phyloP scores from a whole-genome alignment of 176 grass and related monocot species.

The Juncus effusus region DNA sequence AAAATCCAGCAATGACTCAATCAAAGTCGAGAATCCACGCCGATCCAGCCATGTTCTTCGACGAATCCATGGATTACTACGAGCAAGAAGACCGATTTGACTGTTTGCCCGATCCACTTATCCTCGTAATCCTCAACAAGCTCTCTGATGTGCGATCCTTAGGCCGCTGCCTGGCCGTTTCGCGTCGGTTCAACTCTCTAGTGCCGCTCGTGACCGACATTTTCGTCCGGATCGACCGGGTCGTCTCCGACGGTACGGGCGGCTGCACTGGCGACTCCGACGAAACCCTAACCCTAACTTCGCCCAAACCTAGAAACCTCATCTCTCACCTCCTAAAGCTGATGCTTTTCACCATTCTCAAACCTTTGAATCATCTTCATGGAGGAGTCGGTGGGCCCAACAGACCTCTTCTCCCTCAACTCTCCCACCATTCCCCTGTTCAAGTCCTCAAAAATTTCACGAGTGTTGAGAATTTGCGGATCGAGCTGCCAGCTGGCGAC shows the following conservation, averaged over 20 bases:
- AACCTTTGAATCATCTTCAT: slow-evolving; percentile 60
- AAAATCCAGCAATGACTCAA: slow-evolving; percentile 41
- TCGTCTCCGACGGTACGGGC: slow-evolving; percentile 47
- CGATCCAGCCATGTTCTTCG: slow-evolving; percentile 39
- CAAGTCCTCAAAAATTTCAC: slow-evolving; percentile 78
- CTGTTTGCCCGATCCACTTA: slow-evolving; percentile 65
- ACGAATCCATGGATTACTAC: not conserved
- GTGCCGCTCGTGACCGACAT: slow-evolving; percentile 68
- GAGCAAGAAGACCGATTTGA: slow-evolving; percentile 59
- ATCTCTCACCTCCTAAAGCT: slow-evolving; percentile 79
- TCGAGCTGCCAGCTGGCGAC: slow-evolving; percentile 80
- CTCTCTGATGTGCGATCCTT: slow-evolving; percentile 77
- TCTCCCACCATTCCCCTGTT: slow-evolving; percentile 70
- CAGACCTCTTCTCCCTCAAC: slow-evolving; percentile 71
- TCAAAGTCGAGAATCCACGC: slow-evolving; percentile 76
- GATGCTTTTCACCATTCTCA: slow-evolving; percentile 58
- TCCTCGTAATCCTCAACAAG: slow-evolving; percentile 85
- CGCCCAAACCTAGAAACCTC: slow-evolving; percentile 50
- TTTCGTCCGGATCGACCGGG: slow-evolving; percentile 68
- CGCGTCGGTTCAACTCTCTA: slow-evolving; percentile 55
- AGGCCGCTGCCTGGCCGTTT: slow-evolving; percentile 70
- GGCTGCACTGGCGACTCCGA: slow-evolving; percentile 48
- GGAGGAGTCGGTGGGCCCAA: slow-evolving; percentile 35
- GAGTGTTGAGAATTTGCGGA: slow-evolving; percentile 49
- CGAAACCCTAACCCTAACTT: slow-evolving; percentile 50